These are phyloP conservation scores for Nasturtium officinale DNA, from an alignment of 345 rosid species.

Conservation along the genomic window DNA sequence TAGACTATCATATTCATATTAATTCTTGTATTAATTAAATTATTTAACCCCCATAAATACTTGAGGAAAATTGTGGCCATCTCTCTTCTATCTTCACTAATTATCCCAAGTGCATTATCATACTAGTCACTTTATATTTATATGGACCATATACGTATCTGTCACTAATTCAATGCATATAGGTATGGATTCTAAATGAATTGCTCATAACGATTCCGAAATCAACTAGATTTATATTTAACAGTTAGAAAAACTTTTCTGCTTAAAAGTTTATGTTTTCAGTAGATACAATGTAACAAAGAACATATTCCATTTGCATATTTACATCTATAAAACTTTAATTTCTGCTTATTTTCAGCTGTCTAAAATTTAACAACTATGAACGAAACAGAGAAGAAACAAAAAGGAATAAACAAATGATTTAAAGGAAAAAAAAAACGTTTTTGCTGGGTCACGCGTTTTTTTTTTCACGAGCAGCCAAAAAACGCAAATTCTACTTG, in stretches of 20 bases:
- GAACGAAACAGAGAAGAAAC: slow-evolving; percentile 24
- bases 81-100: not conserved
- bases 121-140: not conserved
- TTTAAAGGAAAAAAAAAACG: not conserved
- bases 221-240: not conserved
- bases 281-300: not conserved
- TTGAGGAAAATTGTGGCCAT: not conserved
- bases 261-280: not conserved
- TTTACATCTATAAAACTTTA: slow-evolving; percentile 13
- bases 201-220: not conserved
- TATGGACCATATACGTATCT: not conserved
- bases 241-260: not conserved
- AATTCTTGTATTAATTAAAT: not conserved
- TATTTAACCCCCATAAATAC: not conserved
- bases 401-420: not conserved
- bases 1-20: not conserved
- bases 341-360: slow-evolving; percentile 30
- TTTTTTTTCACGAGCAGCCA: slow-evolving; percentile 37
- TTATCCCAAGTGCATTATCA: not conserved
- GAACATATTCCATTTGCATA: slow-evolving; percentile 5
- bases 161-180: not conserved
- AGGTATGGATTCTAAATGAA: not conserved
- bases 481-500: slow-evolving; percentile 31
- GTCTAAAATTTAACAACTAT: slow-evolving; percentile 33
- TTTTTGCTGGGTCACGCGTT: slow-evolving; percentile 27